Evolutionary conservation across 1,284 basidiomycete species (phyloP).

Genomic region (Vanrija sp.): DNA sequence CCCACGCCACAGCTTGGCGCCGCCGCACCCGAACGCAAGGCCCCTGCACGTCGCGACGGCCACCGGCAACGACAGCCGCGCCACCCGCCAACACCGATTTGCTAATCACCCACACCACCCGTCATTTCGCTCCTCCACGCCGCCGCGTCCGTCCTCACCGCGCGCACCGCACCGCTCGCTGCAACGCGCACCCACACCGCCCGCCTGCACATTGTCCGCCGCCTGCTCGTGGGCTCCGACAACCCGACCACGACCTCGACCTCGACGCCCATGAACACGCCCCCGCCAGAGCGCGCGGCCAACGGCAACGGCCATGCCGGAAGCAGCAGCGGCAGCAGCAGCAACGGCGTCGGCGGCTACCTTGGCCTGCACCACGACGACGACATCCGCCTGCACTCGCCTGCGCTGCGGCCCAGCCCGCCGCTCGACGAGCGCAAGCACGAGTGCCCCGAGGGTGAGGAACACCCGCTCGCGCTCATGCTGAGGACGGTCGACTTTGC

Average conservation of each 20-base stretch:
- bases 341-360: neutral
- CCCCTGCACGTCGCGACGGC: no score
- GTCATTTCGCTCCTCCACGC: no score
- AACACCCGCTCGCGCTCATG: constrained; percentile 23
- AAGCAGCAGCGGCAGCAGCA: neutral
- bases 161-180: no score
- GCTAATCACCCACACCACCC: no score
- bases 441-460: constrained; percentile 6
- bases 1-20: no score
- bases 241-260: no score
- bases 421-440: constrained; percentile 6
- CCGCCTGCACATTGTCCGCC: no score
- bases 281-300: constrained; percentile 29
- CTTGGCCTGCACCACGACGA: neutral
- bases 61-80: neutral
- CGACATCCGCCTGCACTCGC: neutral
- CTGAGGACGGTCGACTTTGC: constrained; percentile 47
- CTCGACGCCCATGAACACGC: constrained; percentile 9
- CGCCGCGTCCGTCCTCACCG: no score
- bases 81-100: neutral
- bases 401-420: neutral
- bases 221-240: no score
- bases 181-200: no score
- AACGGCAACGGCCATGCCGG: no score
- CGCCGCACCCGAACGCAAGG: no score